Conservation (phyloP, 495 filamentous ascomycete species). For the Penicillium parvum region DNA sequence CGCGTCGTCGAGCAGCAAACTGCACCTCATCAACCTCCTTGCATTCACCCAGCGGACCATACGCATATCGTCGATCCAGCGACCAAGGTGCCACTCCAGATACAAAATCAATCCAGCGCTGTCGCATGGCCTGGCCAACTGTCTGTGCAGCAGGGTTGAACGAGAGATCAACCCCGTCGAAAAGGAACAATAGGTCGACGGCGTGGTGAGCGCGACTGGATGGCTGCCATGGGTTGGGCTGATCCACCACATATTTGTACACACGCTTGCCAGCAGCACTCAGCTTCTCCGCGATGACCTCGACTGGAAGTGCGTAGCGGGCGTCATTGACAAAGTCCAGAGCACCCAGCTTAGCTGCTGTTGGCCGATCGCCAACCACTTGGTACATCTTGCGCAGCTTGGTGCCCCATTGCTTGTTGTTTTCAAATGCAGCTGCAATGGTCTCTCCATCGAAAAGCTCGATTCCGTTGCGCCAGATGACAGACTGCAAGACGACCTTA, state of each 20-base stretch:
- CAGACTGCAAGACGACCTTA: too few relatives aligned
- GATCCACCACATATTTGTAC: conserved; percentile 40
- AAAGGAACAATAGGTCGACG: conserved; percentile 42
- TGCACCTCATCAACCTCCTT: conserved; percentile 30
- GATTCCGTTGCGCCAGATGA: conserved; percentile 41
- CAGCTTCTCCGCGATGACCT: conserved; percentile 30
- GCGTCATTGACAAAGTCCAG: conserved; percentile 36
- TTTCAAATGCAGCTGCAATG: conserved; percentile 31
- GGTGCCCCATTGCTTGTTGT: conserved; percentile 23
- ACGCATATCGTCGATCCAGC: conserved; percentile 25
- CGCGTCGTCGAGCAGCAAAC: conserved; percentile 29
- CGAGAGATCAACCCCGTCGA: conserved; percentile 29
- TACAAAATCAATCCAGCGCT: conserved; percentile 34
- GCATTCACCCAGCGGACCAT: conserved; percentile 34
- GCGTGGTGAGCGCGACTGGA: conserved; percentile 43
- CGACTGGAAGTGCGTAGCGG: conserved; percentile 34
- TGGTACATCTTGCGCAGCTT: conserved; percentile 37
- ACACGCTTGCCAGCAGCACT: conserved; percentile 25
- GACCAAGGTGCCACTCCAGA: conserved; percentile 31
- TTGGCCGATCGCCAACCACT: conserved; percentile 32
- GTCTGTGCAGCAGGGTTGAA: conserved; percentile 30
- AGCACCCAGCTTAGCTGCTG: conserved; percentile 34
- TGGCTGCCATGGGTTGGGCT: conserved; percentile 41
- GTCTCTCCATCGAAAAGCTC: conserved; percentile 27
- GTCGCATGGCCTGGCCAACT: conserved; percentile 31